A percentile compares a stretch with the other conserved stretches of the same genome.
These are phyloP conservation scores for Mesembryanthemum crystallinum DNA, from an alignment of 148 eudicot genomes.

Conservation along the genomic window DNA sequence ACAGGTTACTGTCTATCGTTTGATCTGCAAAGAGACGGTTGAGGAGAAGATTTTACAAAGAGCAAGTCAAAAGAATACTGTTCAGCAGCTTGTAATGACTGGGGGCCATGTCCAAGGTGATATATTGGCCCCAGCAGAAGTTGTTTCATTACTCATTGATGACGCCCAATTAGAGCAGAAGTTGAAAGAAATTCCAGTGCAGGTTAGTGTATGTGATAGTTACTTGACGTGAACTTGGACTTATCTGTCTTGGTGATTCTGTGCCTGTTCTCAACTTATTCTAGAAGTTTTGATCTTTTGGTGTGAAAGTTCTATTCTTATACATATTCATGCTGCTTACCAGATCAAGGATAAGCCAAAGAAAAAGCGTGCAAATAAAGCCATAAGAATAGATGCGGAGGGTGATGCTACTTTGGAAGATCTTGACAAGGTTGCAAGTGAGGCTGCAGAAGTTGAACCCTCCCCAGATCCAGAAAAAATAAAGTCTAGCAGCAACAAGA, in stretches of 20 bases:
- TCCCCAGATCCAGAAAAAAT: conserved; percentile 57
- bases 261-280: not conserved
- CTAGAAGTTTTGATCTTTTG: not conserved
- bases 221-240: not conserved
- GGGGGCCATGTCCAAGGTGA: conserved; percentile 99
- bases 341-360: conserved; percentile 88
- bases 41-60: conserved; percentile 96
- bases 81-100: conserved; percentile 98
- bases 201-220: conserved; percentile 36
- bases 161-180: conserved; percentile 92
- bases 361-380: conserved; percentile 67
- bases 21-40: conserved; percentile 94
- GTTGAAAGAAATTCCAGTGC: conserved; percentile 72
- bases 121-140: conserved; percentile 91
- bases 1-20: conserved; percentile 92
- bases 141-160: conserved; percentile 87
- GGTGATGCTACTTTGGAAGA: conserved; percentile 94
- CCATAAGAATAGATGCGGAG: conserved; percentile 83
- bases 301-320: conserved; percentile 4
- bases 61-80: conserved; percentile 94
- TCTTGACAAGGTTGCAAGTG: conserved; percentile 48
- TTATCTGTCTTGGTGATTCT: not conserved
- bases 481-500: conserved; percentile 53
- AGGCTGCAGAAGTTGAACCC: conserved; percentile 45
- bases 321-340: not conserved